A percentile compares a stretch with the other conserved stretches of the same genome.
Conservation (phyloP, 1,284 basidiomycete genomes). For the Sanghuangporus weigelae region DNA sequence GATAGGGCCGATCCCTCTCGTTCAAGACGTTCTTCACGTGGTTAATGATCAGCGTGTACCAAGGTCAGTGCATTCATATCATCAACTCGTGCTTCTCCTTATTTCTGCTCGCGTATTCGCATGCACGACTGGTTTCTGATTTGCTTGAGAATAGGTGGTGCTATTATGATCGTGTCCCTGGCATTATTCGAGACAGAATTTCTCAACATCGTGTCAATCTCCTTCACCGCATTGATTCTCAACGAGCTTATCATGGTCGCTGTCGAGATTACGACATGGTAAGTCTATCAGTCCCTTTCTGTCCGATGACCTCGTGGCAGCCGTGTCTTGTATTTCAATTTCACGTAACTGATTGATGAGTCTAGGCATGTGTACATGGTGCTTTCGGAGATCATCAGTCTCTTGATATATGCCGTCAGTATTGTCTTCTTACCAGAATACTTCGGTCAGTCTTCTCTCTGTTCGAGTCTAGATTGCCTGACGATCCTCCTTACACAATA, state of each 20-base stretch:
- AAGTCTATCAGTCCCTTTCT: slow-evolving; percentile 22
- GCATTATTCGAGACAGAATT: slow-evolving; percentile 97
- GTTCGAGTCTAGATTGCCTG: neutral
- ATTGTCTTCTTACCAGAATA: slow-evolving; percentile 95
- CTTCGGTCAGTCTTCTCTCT: slow-evolving; percentile 66
- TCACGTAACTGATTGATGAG: slow-evolving; percentile 10
- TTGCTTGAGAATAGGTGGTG: slow-evolving; percentile 57
- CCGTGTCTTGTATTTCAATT: neutral
- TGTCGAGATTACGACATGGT: slow-evolving; percentile 96
- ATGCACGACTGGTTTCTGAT: neutral
- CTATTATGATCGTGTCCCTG: slow-evolving; percentile 98
- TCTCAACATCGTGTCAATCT: slow-evolving; percentile 96
- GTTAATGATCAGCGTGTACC: slow-evolving; percentile 97
- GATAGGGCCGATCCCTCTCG: slow-evolving; percentile 82
- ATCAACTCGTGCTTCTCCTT: too few relatives aligned
- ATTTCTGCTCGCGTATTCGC: neutral
- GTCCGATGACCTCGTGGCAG: neutral
- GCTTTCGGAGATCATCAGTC: slow-evolving; percentile 84
- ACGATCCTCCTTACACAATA: neutral
- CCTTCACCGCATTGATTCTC: slow-evolving; percentile 92
- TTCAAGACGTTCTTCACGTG: slow-evolving; percentile 99
- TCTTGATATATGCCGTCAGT: slow-evolving; percentile 86
- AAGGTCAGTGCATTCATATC: slow-evolving; percentile 52
- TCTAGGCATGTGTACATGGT: slow-evolving; percentile 96
- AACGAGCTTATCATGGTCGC: slow-evolving; percentile 99